Evolutionary conservation across 208 protist genomes (phyloP).

Genomic region (Novymonas esmeraldas): DNA sequence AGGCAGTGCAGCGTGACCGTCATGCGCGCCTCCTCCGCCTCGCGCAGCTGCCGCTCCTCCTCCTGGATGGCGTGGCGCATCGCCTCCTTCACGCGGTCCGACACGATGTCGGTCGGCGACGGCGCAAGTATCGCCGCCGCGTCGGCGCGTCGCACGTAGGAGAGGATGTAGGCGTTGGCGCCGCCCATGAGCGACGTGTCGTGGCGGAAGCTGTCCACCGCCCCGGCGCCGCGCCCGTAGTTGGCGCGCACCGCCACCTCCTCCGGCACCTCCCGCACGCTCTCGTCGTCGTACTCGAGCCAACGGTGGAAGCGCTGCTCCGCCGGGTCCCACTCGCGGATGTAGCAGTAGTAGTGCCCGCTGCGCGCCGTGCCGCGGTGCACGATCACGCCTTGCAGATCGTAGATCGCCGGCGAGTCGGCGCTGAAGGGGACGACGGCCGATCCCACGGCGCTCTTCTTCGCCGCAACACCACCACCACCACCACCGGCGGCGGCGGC

Average conservation of each 20-base stretch:
- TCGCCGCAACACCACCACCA: background rate
- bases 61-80: slow-evolving; percentile 55
- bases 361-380: slow-evolving; percentile 86
- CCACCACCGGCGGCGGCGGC: background rate
- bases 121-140: slow-evolving; percentile 59
- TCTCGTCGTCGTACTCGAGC: slow-evolving; percentile 90
- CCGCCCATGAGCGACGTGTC: slow-evolving; percentile 19
- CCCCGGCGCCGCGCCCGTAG: slow-evolving; percentile 44
- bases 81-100: slow-evolving; percentile 59
- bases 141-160: slow-evolving; percentile 80
- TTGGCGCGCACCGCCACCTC: slow-evolving; percentile 70
- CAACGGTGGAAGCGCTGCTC: slow-evolving; percentile 62
- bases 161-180: slow-evolving; percentile 81
- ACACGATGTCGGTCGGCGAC: slow-evolving; percentile 62
- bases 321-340: slow-evolving; percentile 71
- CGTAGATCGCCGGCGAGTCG: slow-evolving; percentile 81
- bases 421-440: slow-evolving; percentile 39
- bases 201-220: slow-evolving; percentile 24
- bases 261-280: slow-evolving; percentile 57
- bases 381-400: slow-evolving; percentile 88
- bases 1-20: slow-evolving; percentile 51
- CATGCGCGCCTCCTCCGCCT: slow-evolving; percentile 47
- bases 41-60: slow-evolving; percentile 46
- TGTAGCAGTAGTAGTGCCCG: slow-evolving; percentile 93
- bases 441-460: slow-evolving; percentile 7